Evolutionary conservation across 2,329 filamentous ascomycete genomes (phyloP), one percentile per base, ranked within the genome.

Genomic region (Neonectria faginata): DNA sequence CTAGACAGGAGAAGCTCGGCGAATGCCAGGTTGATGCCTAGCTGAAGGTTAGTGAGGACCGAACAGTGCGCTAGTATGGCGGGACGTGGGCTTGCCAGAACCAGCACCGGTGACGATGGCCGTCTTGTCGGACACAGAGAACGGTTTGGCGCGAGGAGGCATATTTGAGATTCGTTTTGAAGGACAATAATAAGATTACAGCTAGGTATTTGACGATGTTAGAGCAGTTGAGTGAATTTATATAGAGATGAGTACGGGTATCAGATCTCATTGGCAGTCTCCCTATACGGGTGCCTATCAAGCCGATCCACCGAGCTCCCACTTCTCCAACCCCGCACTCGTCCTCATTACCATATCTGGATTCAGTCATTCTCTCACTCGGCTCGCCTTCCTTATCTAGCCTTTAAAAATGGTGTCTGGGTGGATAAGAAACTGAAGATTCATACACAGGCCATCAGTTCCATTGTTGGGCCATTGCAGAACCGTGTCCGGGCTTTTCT

Each of bases 21-120:
- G 47, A 85, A 84, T 3, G 73, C 74, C 10, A 84, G 73, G 61
- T 81, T 82, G 63, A 84, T 84, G 6, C 80, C 79, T 80, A 4
- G 8, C 10, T 11, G 9, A 0, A 31, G n/a, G 16, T 29, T 50
- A 25, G 47, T 55, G 16, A 20, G 12, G 41, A 11, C 7, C 16
- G 20, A 9, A 3, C 11, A 9, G 33, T 7, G n/a, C 25, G 20
- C 20, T 33, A 25, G 33, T 12, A 7, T 12, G 22, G 12, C 25
- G 8, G 29, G 54, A 12, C 2, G 47, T 62, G 31, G 25, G 25
- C 25, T 25, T 60, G 72, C 73, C 74, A 16, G 73, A 75, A 2
- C 75, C 75, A 5, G 73, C 74, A 3, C 75, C 75, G 0, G 75
- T 76, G 53, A 77, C 31, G 8, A 77, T 72, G 47, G 74, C 74